Base-by-base conservation (phyloP, 2,329 filamentous ascomycete species). In the Fusarium incarnatum region DNA sequence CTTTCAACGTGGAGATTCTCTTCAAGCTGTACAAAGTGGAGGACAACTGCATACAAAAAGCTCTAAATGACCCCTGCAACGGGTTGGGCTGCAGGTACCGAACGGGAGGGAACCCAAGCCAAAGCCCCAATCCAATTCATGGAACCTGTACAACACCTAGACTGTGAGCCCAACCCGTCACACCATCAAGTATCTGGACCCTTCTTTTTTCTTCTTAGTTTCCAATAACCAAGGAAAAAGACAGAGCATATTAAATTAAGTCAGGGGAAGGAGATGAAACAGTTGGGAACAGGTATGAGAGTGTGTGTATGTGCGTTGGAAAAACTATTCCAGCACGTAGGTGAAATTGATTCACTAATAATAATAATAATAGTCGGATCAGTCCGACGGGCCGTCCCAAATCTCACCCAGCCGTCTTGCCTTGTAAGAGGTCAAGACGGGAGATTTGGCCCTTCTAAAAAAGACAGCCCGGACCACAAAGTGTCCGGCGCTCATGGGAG, bases 61-160 rank as follows among this genome's bases (percentile, higher is more conserved):
- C 56, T 66, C 47, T 54, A 59, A 32, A 57, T 22, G 22, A 71
- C 57, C 70, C 70, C 54, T 72, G 59, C 56, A 49, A 62, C 46
- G 42, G 56, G 63, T 72, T 72, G 70, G 70, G 70, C 70, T 72
- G 70, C 70, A 72, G 70, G 70, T 72, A 72, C 70, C 52, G 61
- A 62, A 37, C 54, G 62, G 66, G 61, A 72, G 70, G 66, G 67
- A 72, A 68, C 70, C 70, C 63, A 72, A 72, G 60, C 67, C 70
- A 57, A 72, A 72, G 47, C 49, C 30, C 54, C 56, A 47, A 56
- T 55, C 57, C 56, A 71, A 45, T 50, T 34, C 48, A 22, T 30
- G 28, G 28, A 30, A 34, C 34, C 18, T 37, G 34, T 37, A 37
- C 28, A 50, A 16, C 16, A 23, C 18, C 22, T 46, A 64, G 44